Evolutionary conservation across 2,329 filamentous ascomycete species (phyloP).

Genomic region (Apiospora phragmitis): DNA sequence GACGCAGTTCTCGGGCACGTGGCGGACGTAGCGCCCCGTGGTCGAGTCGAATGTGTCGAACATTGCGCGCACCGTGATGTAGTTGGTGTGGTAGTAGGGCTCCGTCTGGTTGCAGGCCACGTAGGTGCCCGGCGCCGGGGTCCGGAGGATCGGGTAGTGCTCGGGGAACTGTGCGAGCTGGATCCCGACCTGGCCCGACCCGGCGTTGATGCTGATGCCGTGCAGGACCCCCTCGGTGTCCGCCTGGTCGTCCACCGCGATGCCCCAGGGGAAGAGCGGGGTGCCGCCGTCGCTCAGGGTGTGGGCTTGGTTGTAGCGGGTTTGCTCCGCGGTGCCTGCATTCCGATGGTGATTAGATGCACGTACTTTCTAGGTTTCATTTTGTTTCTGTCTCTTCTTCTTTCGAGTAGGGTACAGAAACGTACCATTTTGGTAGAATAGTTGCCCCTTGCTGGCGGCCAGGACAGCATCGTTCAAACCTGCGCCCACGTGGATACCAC

Average conservation of each 20-base stretch:
- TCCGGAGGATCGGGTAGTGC: constrained; percentile 35
- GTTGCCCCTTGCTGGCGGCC: constrained; percentile 24
- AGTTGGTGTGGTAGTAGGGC: constrained; percentile 41
- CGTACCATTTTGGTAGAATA: constrained; percentile 51
- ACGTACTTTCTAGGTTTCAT: neutral
- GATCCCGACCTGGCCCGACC: constrained; percentile 36
- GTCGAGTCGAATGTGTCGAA: constrained; percentile 23
- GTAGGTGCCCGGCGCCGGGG: constrained; percentile 31
- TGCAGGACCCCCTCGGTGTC: constrained; percentile 27
- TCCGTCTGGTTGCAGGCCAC: constrained; percentile 44
- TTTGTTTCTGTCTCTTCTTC: too few relatives aligned
- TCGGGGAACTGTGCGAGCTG: constrained; percentile 36
- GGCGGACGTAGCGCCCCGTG: too few relatives aligned
- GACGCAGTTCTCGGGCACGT: constrained; percentile 45
- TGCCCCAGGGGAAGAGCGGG: constrained; percentile 38
- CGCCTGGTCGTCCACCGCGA: constrained; percentile 29
- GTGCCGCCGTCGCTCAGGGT: constrained; percentile 43
- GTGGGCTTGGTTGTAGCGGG: constrained; percentile 30
- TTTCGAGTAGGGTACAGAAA: too few relatives aligned
- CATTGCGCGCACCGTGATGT: constrained; percentile 40
- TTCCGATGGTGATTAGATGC: neutral
- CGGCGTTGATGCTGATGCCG: constrained; percentile 36
- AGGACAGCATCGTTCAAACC: constrained; percentile 41
- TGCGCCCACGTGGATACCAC: constrained; percentile 44
- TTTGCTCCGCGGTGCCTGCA: constrained; percentile 35